Evolutionary conservation across 140 eudicot species (phyloP).

Genomic region (Anethum foeniculum): DNA sequence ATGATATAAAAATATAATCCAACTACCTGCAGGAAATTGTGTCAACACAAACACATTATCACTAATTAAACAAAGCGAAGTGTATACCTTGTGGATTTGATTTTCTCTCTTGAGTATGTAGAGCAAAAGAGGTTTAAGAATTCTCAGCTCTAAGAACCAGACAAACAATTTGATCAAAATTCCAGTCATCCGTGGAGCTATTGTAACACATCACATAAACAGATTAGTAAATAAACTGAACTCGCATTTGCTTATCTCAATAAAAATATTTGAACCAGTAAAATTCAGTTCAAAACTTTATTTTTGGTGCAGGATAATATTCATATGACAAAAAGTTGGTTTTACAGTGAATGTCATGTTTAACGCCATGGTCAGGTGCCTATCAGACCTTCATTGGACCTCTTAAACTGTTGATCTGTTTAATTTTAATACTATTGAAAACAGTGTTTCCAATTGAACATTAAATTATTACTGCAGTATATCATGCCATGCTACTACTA

Average conservation of each 20-base stretch:
- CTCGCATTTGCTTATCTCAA: not conserved
- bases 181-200: constrained; percentile 99
- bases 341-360: not conserved
- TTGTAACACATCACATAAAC: not conserved
- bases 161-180: constrained; percentile 57
- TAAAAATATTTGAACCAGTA: not conserved
- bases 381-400: not conserved
- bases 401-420: not conserved
- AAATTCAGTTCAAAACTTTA: not conserved
- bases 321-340: not conserved
- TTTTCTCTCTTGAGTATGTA: constrained; percentile 76
- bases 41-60: not conserved
- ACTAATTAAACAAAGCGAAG: not conserved
- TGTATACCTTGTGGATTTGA: constrained; percentile 67
- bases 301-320: not conserved
- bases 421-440: not conserved
- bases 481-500: not conserved
- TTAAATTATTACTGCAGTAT: not conserved
- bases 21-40: not conserved
- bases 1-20: not conserved
- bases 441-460: not conserved
- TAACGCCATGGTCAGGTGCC: not conserved
- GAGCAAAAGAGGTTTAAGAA: constrained; percentile 54
- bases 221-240: not conserved
- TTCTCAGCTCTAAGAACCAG: constrained; percentile 70